A percentile compares a stretch with the other conserved stretches of the same genome.
phyloP scores from a whole-genome alignment of 2,329 filamentous ascomycete species.

The Colletotrichum horii region DNA sequence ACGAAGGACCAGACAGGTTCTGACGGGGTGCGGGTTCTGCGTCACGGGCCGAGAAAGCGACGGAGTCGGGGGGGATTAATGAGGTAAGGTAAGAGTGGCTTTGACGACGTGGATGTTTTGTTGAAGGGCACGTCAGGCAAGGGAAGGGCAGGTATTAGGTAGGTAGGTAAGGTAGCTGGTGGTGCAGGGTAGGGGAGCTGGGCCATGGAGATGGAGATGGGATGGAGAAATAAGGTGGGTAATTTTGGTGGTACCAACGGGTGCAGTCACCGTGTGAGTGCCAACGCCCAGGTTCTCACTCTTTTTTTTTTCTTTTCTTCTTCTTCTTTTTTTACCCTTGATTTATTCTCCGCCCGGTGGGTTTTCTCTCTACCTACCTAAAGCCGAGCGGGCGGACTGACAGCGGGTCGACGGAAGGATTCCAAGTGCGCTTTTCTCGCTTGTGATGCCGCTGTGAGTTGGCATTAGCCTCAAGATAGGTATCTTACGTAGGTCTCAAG shows the following conservation, averaged over 20 bases:
- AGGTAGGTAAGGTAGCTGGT: background rate
- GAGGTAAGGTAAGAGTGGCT: background rate
- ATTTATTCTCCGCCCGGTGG: background rate
- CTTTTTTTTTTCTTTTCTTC: background rate
- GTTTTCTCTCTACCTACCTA: background rate
- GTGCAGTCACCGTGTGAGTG: background rate
- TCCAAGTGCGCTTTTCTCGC: background rate
- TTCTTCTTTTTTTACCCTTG: background rate
- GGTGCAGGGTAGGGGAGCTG: background rate
- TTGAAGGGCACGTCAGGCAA: background rate
- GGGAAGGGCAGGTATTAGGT: background rate
- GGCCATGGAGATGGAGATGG: background rate
- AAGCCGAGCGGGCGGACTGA: background rate
- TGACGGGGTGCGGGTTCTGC: background rate
- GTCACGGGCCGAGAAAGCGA: background rate
- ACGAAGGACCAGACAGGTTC: background rate
- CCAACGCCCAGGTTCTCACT: background rate
- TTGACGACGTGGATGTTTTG: constrained; percentile 10
- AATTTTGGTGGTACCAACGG: background rate
- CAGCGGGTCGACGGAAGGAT: background rate
- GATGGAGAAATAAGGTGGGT: background rate
- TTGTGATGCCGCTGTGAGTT: background rate
- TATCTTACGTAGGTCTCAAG: background rate
- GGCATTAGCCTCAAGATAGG: background rate
- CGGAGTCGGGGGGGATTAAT: background rate